Percentiles rank a stretch among this genome's conserved stretches.
Conservation (phyloP, 331 rosid genomes). For the Rosa hybrid region DNA sequence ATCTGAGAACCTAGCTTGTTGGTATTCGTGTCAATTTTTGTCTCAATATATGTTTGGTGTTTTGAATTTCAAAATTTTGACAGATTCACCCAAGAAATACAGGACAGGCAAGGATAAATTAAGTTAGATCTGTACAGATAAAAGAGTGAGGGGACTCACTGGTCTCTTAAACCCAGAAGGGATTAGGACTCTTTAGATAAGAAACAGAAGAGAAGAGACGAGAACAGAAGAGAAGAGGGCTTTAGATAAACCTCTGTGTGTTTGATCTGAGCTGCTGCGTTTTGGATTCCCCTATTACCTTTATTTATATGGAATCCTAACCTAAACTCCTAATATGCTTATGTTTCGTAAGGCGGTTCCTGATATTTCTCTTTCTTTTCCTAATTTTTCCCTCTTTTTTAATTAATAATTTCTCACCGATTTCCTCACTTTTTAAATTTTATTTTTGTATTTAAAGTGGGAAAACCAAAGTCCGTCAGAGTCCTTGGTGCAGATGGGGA, state of each 20-base stretch:
- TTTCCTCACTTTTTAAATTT: neutral
- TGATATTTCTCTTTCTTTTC: neutral
- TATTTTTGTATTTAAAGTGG: neutral
- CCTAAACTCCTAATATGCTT: neutral
- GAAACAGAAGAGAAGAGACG: no score
- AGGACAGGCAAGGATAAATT: neutral
- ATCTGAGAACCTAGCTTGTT: slow-evolving; percentile 1
- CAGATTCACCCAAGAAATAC: neutral
- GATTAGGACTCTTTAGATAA: no score
- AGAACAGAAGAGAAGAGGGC: neutral
- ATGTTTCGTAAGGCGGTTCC: slow-evolving; percentile 14
- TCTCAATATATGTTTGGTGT: neutral
- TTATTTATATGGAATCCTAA: neutral
- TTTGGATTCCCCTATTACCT: neutral
- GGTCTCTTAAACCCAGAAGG: neutral
- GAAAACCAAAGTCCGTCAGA: neutral
- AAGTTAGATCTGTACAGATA: neutral
- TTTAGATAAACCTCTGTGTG: neutral
- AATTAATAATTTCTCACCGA: neutral
- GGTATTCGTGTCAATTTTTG: neutral
- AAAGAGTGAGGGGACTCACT: neutral
- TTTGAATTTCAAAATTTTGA: neutral
- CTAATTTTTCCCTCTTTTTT: neutral
- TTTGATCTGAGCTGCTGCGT: neutral
- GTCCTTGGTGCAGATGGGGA: neutral